phyloP scores from a whole-genome alignment of 169 alveolate species.

The Plasmodium ovale region DNA sequence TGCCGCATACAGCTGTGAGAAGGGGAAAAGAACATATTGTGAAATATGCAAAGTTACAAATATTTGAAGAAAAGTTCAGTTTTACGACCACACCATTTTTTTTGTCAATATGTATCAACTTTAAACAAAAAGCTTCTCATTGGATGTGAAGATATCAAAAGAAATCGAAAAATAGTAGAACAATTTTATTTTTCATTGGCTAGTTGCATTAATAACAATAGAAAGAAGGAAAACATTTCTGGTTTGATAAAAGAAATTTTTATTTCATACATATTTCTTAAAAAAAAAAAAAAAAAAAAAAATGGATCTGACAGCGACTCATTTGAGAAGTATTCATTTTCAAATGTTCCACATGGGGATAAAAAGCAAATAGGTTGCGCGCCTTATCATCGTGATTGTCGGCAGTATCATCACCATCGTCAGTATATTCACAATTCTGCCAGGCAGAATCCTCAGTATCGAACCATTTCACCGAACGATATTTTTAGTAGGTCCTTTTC shows the following conservation, averaged over 20 bases:
- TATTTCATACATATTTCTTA: background rate
- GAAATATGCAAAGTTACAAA: conserved; percentile 68
- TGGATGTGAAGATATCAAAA: conserved; percentile 38
- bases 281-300: background rate
- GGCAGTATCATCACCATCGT: too few relatives aligned
- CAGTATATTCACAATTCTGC: too few relatives aligned
- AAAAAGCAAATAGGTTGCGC: too few relatives aligned
- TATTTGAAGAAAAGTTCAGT: conserved; percentile 27
- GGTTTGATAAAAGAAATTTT: background rate
- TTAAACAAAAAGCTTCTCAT: conserved; percentile 20
- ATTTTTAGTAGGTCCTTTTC: too few relatives aligned
- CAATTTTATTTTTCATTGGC: conserved; percentile 6
- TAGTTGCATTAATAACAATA: background rate
- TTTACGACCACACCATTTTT: conserved; percentile 12
- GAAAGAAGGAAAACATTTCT: background rate
- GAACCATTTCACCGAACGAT: too few relatives aligned
- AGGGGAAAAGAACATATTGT: conserved; percentile 22
- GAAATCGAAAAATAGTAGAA: conserved; percentile 21
- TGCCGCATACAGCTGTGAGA: conserved; percentile 16
- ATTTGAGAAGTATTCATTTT: too few relatives aligned
- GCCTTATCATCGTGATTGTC: too few relatives aligned
- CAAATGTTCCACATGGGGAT: too few relatives aligned
- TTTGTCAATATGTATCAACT: conserved; percentile 73
- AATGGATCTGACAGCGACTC: too few relatives aligned
- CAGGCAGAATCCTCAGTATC: too few relatives aligned